Evolutionary conservation across 805 yeast genomes (phyloP).

Genomic region (Komagataella phaffii): DNA sequence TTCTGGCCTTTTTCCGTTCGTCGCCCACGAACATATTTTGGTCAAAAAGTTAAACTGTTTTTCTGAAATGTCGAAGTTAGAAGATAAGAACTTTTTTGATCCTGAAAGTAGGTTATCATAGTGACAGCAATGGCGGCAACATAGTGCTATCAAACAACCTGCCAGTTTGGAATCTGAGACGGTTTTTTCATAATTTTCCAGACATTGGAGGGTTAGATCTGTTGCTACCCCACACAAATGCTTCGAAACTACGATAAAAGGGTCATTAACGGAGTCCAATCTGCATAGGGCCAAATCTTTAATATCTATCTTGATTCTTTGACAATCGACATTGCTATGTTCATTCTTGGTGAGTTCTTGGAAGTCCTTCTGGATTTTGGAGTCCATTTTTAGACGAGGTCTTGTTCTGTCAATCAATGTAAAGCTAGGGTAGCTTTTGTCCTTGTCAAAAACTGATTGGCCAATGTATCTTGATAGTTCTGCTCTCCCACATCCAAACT

Average conservation of each 20-base stretch:
- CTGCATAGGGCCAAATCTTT: slow-evolving; percentile 47
- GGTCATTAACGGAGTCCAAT: slow-evolving; percentile 6
- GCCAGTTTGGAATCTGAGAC: slow-evolving; percentile 9
- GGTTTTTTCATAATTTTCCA: slow-evolving; percentile 1
- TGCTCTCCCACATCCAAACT: slow-evolving; percentile 88
- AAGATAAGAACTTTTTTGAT: slow-evolving; percentile 25
- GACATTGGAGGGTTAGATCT: slow-evolving; percentile 62
- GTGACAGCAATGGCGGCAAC: slow-evolving; percentile 79
- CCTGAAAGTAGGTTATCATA: slow-evolving; percentile 38
- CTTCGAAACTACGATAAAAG: slow-evolving; percentile 40
- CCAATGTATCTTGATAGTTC: slow-evolving; percentile 61
- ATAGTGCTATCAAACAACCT: slow-evolving; percentile 78
- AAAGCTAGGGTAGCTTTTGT: slow-evolving; percentile 14
- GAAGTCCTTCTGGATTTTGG: slow-evolving; percentile 47
- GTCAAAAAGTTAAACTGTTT: slow-evolving; percentile 26
- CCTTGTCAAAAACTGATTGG: slow-evolving; percentile 13
- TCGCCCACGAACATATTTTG: slow-evolving; percentile 81
- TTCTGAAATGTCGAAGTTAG: slow-evolving; percentile 15
- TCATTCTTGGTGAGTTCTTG: slow-evolving; percentile 10
- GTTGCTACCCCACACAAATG: slow-evolving; percentile 94
- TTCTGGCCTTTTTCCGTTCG: slow-evolving; percentile 45
- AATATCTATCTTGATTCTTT: slow-evolving; percentile 61
- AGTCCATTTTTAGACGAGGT: slow-evolving; percentile 68
- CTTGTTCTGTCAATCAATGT: slow-evolving; percentile 67
- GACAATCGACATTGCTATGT: slow-evolving; percentile 18